Evolutionary conservation across 2,329 filamentous ascomycete genomes (phyloP), one percentile per base, ranked within the genome.

Genomic region (Thielaviopsis populi): DNA sequence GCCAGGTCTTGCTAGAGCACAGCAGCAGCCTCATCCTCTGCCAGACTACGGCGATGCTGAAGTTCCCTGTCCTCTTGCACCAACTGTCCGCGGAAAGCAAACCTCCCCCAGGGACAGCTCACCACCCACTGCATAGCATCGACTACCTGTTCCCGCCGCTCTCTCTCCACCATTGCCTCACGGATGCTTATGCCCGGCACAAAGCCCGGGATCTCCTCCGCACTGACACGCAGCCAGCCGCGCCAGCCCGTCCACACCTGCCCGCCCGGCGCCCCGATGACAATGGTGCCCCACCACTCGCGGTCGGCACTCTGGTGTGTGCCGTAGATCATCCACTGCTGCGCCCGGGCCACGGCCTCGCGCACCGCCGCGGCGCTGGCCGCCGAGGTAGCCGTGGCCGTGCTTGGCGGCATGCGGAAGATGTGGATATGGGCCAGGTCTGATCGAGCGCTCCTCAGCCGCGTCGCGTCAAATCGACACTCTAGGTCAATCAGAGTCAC

Each of bases 211-310:
- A 78, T 73, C 40, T 73, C 70, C 46, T 75, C 74, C 24, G 77
- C 72, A 61, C 80, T 76, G 5, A 83, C 76, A 11, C 75, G 74
- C 63, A 83, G 68, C 81, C 81, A 84, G 10, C 81, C 81, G 22
- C 61, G 46, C 64, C 64, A 66, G 33, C 64, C 61, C 3, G 64
- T 66, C 64, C 64, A 66, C 15, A 63, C 61, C n/a, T 66, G 43
- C 66, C 72, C 76, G 72, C 75, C 75, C 0, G 74, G 76, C 0
- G 74, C 72, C 30, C 79, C 79, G 46, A 83, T 68, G 4, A 83
- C 76, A 30, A 84, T 68, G 1, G 79, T 81, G n/a, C 82, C 81
- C 81, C 82, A 84, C 77, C 78, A 82, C 66, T 77, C 75, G 3
- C 81, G 75, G 30, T 68, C 71, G 4, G 74, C 73, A 67, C 78